A percentile compares a stretch with the other conserved stretches of the same genome.
These are phyloP conservation scores for Pseudophaeomoniella oleicola DNA, from an alignment of 2,329 filamentous ascomycete species.

Conservation along the genomic window DNA sequence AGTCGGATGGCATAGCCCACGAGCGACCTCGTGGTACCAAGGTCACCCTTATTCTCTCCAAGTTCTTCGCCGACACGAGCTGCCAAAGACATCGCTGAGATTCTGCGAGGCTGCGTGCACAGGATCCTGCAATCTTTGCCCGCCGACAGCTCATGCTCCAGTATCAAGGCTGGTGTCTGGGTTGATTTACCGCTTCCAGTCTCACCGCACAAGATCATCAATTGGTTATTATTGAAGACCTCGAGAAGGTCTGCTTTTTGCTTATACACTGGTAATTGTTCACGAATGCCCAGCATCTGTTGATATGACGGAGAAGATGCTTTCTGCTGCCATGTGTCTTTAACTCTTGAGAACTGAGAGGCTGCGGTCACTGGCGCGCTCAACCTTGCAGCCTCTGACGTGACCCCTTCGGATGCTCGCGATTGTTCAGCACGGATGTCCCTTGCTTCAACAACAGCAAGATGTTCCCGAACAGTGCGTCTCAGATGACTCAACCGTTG, in stretches of 20 bases:
- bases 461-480: constrained; percentile 20
- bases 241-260: constrained; percentile 67
- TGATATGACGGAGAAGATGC: constrained; percentile 45
- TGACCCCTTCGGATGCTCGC: not conserved
- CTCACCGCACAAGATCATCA: constrained; percentile 89
- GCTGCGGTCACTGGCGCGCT: not conserved
- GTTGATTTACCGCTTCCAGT: constrained; percentile 97
- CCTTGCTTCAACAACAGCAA: constrained; percentile 44
- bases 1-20: constrained; percentile 90
- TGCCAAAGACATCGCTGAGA: constrained; percentile 89
- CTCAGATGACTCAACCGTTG: constrained; percentile 50
- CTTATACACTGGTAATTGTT: constrained; percentile 76
- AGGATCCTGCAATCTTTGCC: constrained; percentile 82
- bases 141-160: constrained; percentile 73
- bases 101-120: constrained; percentile 87
- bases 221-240: constrained; percentile 64
- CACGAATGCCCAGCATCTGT: constrained; percentile 63
- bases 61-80: constrained; percentile 89
- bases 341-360: not conserved
- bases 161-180: constrained; percentile 83
- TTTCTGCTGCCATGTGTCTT: constrained; percentile 37
- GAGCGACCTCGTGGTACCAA: constrained; percentile 70
- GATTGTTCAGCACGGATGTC: constrained; percentile 15
- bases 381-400: not conserved
- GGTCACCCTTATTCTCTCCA: constrained; percentile 66